Evolutionary conservation across 2,329 filamentous ascomycete genomes (phyloP).

Genomic region (Monosporascus sp.): DNA sequence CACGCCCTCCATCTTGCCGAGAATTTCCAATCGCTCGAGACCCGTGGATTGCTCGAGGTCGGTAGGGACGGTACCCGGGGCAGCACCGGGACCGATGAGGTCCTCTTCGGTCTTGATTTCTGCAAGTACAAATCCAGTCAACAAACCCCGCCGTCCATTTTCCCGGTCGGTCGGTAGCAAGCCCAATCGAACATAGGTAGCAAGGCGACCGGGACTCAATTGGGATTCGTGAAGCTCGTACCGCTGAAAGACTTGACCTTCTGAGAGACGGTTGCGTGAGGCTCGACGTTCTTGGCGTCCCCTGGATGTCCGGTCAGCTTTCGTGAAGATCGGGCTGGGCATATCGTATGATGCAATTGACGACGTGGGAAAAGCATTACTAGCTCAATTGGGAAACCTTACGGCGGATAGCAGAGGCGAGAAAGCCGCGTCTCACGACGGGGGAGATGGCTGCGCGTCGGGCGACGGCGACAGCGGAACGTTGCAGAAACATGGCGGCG

Average conservation of each 20-base stretch:
- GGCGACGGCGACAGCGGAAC: constrained; percentile 54
- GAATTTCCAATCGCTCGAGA: constrained; percentile 96
- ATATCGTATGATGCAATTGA: constrained; percentile 25
- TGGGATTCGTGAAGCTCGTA: constrained; percentile 29
- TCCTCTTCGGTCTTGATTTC: constrained; percentile 81
- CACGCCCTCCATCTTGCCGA: constrained; percentile 98
- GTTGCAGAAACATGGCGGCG: constrained; percentile 57
- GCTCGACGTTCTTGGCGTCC: constrained; percentile 41
- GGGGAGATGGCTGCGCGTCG: constrained; percentile 53
- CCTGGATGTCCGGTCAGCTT: constrained; percentile 32
- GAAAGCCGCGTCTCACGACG: constrained; percentile 53
- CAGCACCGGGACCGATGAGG: constrained; percentile 77
- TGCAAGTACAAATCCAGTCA: constrained; percentile 36
- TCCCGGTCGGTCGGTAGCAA: background rate
- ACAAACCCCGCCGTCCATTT: constrained; percentile 4
- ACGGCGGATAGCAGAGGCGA: constrained; percentile 58
- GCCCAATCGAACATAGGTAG: too few relatives aligned
- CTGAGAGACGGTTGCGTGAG: constrained; percentile 36
- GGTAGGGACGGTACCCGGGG: constrained; percentile 78
- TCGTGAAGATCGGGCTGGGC: constrained; percentile 20
- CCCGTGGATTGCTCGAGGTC: constrained; percentile 95
- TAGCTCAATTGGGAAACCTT: constrained; percentile 26
- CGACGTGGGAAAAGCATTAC: background rate
- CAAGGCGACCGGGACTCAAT: constrained; percentile 3
- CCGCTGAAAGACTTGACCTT: constrained; percentile 39